These are phyloP conservation scores for Stropharia rugosoannulata DNA, from an alignment of 768 basidiomycete genomes.

Conservation along the genomic window DNA sequence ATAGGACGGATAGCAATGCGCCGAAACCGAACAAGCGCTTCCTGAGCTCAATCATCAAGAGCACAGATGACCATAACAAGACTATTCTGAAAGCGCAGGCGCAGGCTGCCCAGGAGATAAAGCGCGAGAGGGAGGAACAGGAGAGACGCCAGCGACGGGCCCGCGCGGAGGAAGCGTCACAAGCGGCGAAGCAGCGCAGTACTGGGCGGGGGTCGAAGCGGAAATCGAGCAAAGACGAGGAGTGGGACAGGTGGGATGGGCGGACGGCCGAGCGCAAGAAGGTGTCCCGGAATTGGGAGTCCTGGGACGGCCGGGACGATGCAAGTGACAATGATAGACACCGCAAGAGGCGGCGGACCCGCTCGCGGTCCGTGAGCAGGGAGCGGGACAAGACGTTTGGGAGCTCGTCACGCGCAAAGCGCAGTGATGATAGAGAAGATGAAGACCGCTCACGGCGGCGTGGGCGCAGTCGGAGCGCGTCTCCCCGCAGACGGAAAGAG, in stretches of 20 bases:
- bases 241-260: constrained; percentile 58
- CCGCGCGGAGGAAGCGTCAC: constrained; percentile 75
- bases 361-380: constrained; percentile 25
- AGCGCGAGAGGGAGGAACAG: constrained; percentile 63
- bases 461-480: constrained; percentile 22
- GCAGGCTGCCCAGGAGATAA: constrained; percentile 69
- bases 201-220: constrained; percentile 28
- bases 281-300: constrained; percentile 49
- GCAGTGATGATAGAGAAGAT: constrained; percentile 16
- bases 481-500: constrained; percentile 16
- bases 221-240: constrained; percentile 31
- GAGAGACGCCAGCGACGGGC: constrained; percentile 59
- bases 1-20: constrained; percentile 66
- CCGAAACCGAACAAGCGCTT: constrained; percentile 85
- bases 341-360: constrained; percentile 22
- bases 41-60: constrained; percentile 82
- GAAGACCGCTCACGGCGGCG: constrained; percentile 19
- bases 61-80: constrained; percentile 95
- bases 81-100: constrained; percentile 76
- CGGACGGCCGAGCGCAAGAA: constrained; percentile 47
- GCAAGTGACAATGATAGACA: constrained; percentile 31
- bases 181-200: constrained; percentile 56
- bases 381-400: constrained; percentile 18
- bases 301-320: constrained; percentile 40
- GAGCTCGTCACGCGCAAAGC: constrained; percentile 17